phyloP scores from a whole-genome alignment of 371 early-diverging fungal species.

The Mortierella sp. region DNA sequence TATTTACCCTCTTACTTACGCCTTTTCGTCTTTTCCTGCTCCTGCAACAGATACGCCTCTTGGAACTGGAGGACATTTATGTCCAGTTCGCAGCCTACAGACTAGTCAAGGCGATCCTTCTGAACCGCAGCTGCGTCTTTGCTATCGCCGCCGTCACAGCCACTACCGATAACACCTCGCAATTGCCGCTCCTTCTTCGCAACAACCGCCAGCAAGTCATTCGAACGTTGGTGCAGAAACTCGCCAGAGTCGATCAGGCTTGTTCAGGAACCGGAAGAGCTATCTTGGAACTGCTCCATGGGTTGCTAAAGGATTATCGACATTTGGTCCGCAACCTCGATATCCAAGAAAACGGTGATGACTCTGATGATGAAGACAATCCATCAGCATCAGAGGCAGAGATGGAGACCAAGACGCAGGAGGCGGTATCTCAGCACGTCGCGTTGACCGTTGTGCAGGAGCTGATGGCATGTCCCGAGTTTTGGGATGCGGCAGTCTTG shows the following conservation, averaged over 20 bases:
- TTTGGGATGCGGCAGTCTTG: constrained; percentile 70
- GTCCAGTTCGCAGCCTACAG: constrained; percentile 23
- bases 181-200: background rate
- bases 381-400: background rate
- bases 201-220: constrained; percentile 1
- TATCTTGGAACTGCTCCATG: constrained; percentile 36
- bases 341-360: background rate
- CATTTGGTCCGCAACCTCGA: constrained; percentile 21
- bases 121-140: background rate
- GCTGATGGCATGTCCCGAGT: constrained; percentile 79
- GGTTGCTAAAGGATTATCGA: constrained; percentile 35
- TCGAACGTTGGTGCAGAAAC: constrained; percentile 6
- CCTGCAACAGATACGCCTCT: constrained; percentile 16
- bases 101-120: constrained; percentile 16
- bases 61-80: constrained; percentile 10
- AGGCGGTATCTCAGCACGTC: constrained; percentile 27
- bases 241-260: background rate
- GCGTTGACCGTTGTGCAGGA: constrained; percentile 71
- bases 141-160: too few relatives aligned
- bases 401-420: background rate
- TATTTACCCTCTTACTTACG: background rate
- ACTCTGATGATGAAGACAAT: background rate
- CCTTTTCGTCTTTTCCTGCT: background rate
- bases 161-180: background rate
- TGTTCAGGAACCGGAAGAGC: constrained; percentile 8